A percentile compares a stretch with the other conserved stretches of the same genome.
These are phyloP conservation scores for Crucibulum parvulum DNA, from an alignment of 1,284 basidiomycete genomes.

Conservation along the genomic window DNA sequence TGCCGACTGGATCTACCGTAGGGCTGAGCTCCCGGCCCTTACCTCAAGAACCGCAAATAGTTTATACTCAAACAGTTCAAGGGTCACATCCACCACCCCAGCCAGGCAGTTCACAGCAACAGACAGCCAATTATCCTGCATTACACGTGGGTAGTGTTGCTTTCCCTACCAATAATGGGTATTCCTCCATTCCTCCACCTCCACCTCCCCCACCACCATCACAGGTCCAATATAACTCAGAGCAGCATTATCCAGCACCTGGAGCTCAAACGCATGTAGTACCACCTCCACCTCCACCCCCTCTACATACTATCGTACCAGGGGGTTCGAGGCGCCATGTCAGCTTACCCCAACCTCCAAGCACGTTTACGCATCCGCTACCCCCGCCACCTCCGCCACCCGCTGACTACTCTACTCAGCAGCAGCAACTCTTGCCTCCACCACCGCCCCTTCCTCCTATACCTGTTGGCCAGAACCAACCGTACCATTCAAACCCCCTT, in stretches of 20 bases:
- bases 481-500: conserved; percentile 23
- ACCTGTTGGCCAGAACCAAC: not conserved
- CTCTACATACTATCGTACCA: conserved; percentile 7
- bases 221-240: conserved; percentile 27
- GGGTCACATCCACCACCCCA: conserved; percentile 40
- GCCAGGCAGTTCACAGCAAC: conserved; percentile 6
- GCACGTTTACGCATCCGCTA: conserved; percentile 19
- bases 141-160: conserved; percentile 19
- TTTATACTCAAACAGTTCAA: conserved; percentile 31
- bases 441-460: conserved; percentile 16
- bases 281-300: conserved; percentile 12
- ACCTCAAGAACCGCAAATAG: conserved; percentile 52
- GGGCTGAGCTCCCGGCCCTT: conserved; percentile 60
- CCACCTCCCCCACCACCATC: conserved; percentile 42
- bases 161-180: conserved; percentile 19
- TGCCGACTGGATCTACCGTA: conserved; percentile 34
- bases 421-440: conserved; percentile 31
- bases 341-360: conserved; percentile 5
- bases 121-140: conserved; percentile 27
- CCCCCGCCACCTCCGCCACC: conserved; percentile 33
- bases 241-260: conserved; percentile 12
- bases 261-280: not conserved
- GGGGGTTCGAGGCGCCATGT: not conserved
- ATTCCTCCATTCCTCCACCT: conserved; percentile 26
- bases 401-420: conserved; percentile 8